Conservation (phyloP, 2,329 filamentous ascomycete genomes). For the Penicillium griseofulvum region DNA sequence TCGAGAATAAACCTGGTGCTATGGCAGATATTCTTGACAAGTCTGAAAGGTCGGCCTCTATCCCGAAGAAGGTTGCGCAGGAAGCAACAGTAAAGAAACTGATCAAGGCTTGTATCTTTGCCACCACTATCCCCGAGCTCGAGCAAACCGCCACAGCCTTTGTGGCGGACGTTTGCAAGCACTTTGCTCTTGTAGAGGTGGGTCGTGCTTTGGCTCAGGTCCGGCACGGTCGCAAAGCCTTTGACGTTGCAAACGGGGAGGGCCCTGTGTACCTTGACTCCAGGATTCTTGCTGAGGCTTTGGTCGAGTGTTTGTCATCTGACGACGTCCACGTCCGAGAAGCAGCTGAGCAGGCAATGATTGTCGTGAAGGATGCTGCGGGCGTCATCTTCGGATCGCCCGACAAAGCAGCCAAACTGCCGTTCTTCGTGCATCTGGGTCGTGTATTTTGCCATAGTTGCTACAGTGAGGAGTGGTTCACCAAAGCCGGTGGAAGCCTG, state of each 20-base stretch:
- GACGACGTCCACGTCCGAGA: conserved; percentile 78
- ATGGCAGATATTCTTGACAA: conserved; percentile 66
- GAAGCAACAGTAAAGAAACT: conserved; percentile 80
- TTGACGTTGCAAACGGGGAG: conserved; percentile 82
- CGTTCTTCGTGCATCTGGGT: conserved; percentile 80
- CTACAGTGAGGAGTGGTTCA: conserved; percentile 98
- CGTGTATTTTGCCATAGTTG: conserved; percentile 90
- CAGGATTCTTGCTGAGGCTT: conserved; percentile 80
- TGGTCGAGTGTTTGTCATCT: conserved; percentile 85
- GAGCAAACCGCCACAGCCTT: conserved; percentile 72
- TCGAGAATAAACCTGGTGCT: conserved; percentile 69
- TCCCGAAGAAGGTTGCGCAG: conserved; percentile 81
- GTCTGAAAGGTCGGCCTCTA: conserved; percentile 77
- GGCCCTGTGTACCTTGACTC: conserved; percentile 83
- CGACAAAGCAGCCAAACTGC: conserved; percentile 68
- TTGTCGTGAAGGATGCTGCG: conserved; percentile 73
- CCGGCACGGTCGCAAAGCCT: conserved; percentile 73
- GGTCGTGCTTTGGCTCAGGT: conserved; percentile 78
- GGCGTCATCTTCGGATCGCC: conserved; percentile 74
- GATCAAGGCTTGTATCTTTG: conserved; percentile 83
- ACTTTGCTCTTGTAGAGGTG: conserved; percentile 87
- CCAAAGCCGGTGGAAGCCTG: conserved; percentile 86
- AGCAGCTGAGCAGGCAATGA: conserved; percentile 74
- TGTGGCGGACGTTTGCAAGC: conserved; percentile 76
- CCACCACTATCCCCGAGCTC: conserved; percentile 77